A percentile compares a stretch with the other conserved stretches of the same genome.
These are phyloP conservation scores for Echinochloa phyllopogon DNA, from an alignment of 176 grass and related monocot genomes.

Conservation along the genomic window DNA sequence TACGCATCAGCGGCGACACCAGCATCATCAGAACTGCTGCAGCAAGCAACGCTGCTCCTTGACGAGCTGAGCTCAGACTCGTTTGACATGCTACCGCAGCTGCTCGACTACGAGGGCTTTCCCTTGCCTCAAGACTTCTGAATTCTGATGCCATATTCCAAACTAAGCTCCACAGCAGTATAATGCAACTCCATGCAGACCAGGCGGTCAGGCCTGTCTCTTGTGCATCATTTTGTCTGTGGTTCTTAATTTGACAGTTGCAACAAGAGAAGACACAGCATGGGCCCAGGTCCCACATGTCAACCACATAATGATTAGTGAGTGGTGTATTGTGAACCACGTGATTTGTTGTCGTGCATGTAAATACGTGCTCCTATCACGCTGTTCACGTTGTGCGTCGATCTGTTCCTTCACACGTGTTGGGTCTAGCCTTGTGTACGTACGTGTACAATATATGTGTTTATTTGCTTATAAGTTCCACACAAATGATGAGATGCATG, in stretches of 20 bases:
- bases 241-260: neutral
- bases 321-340: conserved; percentile 9
- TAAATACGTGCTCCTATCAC: neutral
- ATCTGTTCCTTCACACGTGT: neutral
- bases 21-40: too few species aligned
- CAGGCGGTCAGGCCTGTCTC: neutral
- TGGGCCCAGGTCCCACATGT: neutral
- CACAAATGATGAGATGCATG: too few species aligned
- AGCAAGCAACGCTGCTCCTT: neutral
- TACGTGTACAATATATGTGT: neutral
- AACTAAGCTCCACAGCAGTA: neutral
- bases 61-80: neutral
- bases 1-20: neutral
- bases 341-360: neutral
- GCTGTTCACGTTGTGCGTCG: too few species aligned
- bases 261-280: neutral
- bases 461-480: too few species aligned
- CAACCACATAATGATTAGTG: neutral
- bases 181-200: neutral
- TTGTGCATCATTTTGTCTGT: neutral
- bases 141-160: neutral
- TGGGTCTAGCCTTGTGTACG: neutral
- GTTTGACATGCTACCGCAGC: conserved; percentile 10
- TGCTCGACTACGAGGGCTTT: conserved; percentile 5
- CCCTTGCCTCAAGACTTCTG: conserved; percentile 17